Percentiles rank a stretch among this genome's conserved stretches.
phyloP scores from a whole-genome alignment of 2,329 filamentous ascomycete genomes.

The Ophiostoma ulmi region DNA sequence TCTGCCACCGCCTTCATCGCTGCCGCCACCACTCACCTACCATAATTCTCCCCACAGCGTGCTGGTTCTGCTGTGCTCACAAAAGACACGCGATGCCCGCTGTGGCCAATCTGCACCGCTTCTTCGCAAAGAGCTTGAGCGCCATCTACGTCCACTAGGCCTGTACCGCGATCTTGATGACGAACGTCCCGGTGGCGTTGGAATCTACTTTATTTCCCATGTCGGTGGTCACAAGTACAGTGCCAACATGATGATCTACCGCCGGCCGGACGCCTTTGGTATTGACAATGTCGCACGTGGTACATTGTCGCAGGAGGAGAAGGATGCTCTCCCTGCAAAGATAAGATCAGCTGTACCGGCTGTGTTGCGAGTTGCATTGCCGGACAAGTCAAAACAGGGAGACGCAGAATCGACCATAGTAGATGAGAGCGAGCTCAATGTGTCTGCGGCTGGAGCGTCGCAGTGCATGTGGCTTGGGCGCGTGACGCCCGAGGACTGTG shows the following conservation, averaged over 20 bases:
- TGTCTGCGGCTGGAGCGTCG: slow-evolving; percentile 53
- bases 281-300: slow-evolving; percentile 43
- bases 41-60: slow-evolving; percentile 74
- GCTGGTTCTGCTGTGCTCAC: slow-evolving; percentile 88
- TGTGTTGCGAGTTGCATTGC: slow-evolving; percentile 27
- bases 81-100: slow-evolving; percentile 87
- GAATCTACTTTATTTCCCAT: slow-evolving; percentile 93
- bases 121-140: slow-evolving; percentile 80
- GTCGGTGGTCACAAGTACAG: slow-evolving; percentile 96
- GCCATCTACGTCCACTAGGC: slow-evolving; percentile 77
- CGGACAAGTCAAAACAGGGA: slow-evolving; percentile 26
- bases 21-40: slow-evolving; percentile 36
- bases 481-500: slow-evolving; percentile 80
- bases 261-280: slow-evolving; percentile 56
- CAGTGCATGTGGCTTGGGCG: slow-evolving; percentile 93
- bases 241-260: slow-evolving; percentile 90
- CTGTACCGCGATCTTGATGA: slow-evolving; percentile 85
- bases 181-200: slow-evolving; percentile 82
- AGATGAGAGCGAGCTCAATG: slow-evolving; percentile 30
- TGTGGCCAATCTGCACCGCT: slow-evolving; percentile 92
- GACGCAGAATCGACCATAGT: neutral
- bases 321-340: slow-evolving; percentile 31
- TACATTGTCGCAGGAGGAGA: slow-evolving; percentile 36
- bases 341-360: slow-evolving; percentile 31
- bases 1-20: slow-evolving; percentile 31